Conservation (phyloP, 164 flowering plant genomes). For the Berberis vulgaris region DNA sequence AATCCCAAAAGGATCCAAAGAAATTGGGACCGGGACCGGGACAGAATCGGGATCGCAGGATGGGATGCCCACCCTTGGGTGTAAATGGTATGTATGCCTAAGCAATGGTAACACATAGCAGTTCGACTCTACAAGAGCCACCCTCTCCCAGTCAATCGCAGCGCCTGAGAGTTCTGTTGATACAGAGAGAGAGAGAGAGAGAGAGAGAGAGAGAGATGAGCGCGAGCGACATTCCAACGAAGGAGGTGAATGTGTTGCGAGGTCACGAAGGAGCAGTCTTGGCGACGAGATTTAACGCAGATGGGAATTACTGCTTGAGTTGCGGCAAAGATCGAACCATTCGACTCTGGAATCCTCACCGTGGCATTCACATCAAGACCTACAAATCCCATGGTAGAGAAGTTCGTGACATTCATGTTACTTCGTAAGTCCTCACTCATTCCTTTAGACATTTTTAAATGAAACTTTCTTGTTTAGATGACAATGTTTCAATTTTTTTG, state of each 20-base stretch:
- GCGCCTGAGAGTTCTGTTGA: too few species aligned
- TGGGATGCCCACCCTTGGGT: too few species aligned
- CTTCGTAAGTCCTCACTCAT: constrained; percentile 31
- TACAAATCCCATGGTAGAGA: constrained; percentile 92
- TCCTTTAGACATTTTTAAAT: too few species aligned
- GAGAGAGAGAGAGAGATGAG: constrained; percentile 26
- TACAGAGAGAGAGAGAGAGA: constrained; percentile 7
- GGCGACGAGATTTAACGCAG: constrained; percentile 73
- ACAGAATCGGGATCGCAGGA: too few species aligned
- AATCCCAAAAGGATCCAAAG: too few species aligned
- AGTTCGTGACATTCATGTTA: constrained; percentile 87
- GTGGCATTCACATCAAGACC: constrained; percentile 88
- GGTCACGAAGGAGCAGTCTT: constrained; percentile 92
- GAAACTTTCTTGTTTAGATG: too few species aligned
- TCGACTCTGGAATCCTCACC: constrained; percentile 95
- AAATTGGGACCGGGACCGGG: too few species aligned
- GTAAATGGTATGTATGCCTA: too few species aligned
- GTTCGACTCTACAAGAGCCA: too few species aligned
- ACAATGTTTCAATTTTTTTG: too few species aligned
- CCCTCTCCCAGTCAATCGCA: too few species aligned
- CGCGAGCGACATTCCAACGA: constrained; percentile 38
- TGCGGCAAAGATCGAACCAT: constrained; percentile 93
- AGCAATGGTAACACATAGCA: too few species aligned
- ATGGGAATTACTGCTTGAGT: constrained; percentile 84
- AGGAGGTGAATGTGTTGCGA: constrained; percentile 47